Base-by-base conservation (phyloP, 2,329 filamentous ascomycete genomes). In the Zymoseptoria passerinii region DNA sequence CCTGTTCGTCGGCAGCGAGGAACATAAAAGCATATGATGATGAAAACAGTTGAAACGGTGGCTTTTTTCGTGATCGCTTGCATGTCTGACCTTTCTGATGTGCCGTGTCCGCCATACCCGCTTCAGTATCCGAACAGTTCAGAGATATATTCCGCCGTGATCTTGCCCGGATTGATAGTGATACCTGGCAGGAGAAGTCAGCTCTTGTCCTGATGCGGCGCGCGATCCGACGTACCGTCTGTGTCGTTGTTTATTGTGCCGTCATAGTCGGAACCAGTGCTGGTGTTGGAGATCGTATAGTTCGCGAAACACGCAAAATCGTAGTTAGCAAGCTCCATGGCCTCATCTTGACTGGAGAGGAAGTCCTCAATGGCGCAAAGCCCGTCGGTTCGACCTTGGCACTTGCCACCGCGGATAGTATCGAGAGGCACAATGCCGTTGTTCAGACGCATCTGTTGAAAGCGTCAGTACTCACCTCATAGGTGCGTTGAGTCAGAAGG, bases 241-340 rank as follows among this genome's bases (percentile, higher is more conserved):
- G 66, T 66, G 3, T 9, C n/a, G 54, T 60, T 64, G 50, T 40
- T 64, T 8, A 68, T 54, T 29, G 63, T 65, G 7, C 66, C 77
- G 65, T 79, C 78, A 55, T 72, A 78, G 61, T 80, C 77, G 49
- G 70, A 65, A 0, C 71, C 74, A 59, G 70, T 74, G 3, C 67
- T 70, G 1, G 72, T 68, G 54, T 74, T 68, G 1, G 61, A 53
- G 48, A 79, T 62, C 1, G 75, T 77, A 61, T 79, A 80, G 60
- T 80, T 78, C 1, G 72, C 76, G 63, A 78, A 78, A 66, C 78
- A 80, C 44, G 74, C 76, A 61, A 74, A 79, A 13, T 77, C 67
- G 66, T 79, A 80, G 61, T 80, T 79, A 28, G 74, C 52, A 18
- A 54, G 28, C 52, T 54, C 19, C 27, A 54, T 54, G n/a, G 52